Conservation (phyloP, 2,329 filamentous ascomycete species). For the Fulvia fulva region DNA sequence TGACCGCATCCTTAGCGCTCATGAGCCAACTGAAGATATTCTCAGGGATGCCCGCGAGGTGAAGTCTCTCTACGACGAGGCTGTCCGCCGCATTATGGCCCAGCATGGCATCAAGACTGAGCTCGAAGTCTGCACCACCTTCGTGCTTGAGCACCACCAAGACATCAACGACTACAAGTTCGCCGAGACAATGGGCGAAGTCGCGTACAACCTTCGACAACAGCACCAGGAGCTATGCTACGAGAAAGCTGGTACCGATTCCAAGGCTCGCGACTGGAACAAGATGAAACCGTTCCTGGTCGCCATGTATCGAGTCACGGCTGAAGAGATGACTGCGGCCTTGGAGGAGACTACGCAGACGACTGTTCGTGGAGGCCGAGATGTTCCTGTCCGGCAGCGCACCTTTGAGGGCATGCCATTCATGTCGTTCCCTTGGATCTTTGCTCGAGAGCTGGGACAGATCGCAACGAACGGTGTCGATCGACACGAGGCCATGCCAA, state of each 20-base stretch:
- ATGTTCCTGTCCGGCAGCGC: conserved; percentile 37
- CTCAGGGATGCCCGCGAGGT: conserved; percentile 60
- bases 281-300: conserved; percentile 68
- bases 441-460: conserved; percentile 65
- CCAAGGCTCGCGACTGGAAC: conserved; percentile 43
- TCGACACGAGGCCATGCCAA: conserved; percentile 6
- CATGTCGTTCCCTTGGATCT: conserved; percentile 93
- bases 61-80: conserved; percentile 74
- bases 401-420: conserved; percentile 63
- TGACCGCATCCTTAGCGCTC: conserved; percentile 63
- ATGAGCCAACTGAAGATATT: conserved; percentile 51
- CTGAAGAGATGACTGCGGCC: conserved; percentile 62
- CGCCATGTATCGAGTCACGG: conserved; percentile 83
- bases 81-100: conserved; percentile 74
- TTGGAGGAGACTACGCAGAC: conserved; percentile 48
- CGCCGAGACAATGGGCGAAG: conserved; percentile 72
- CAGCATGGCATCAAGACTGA: conserved; percentile 81
- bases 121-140: conserved; percentile 87
- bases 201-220: conserved; percentile 63
- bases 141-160: conserved; percentile 70
- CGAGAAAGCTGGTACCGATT: conserved; percentile 53
- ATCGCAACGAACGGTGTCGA: conserved; percentile 52
- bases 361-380: conserved; percentile 37
- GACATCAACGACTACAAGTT: conserved; percentile 78
- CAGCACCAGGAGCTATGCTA: conserved; percentile 66